A percentile compares a stretch with the other conserved stretches of the same genome.
phyloP scores from a whole-genome alignment of 495 filamentous ascomycete species.

The Aspergillus leporis region DNA sequence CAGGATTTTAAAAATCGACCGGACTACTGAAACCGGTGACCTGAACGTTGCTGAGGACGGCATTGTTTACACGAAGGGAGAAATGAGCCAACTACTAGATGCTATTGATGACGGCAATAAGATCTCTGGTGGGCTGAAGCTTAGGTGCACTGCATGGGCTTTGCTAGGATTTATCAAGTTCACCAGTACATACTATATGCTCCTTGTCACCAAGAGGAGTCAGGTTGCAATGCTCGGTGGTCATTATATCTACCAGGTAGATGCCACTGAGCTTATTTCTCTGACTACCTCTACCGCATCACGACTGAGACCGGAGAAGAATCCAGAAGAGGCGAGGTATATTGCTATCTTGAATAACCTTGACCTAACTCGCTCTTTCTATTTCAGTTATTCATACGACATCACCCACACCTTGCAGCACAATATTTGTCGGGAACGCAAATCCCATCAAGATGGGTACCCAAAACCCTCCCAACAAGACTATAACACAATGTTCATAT shows the following conservation, averaged over 20 bases:
- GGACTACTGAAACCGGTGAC: slow-evolving; percentile 78
- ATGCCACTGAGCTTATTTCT: slow-evolving; percentile 91
- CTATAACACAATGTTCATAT: slow-evolving; percentile 94
- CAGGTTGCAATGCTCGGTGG: slow-evolving; percentile 95
- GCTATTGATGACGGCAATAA: slow-evolving; percentile 97
- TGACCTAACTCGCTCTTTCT: slow-evolving; percentile 87
- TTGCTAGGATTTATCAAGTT: slow-evolving; percentile 93
- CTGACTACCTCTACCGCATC: slow-evolving; percentile 65
- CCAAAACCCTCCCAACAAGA: slow-evolving; percentile 59
- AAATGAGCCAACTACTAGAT: slow-evolving; percentile 90
- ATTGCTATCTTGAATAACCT: slow-evolving; percentile 86
- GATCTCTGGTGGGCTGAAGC: slow-evolving; percentile 83
- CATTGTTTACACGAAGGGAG: slow-evolving; percentile 86
- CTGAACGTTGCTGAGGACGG: slow-evolving; percentile 89
- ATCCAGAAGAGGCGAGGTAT: slow-evolving; percentile 87
- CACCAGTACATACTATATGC: slow-evolving; percentile 96
- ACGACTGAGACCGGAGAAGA: slow-evolving; percentile 72
- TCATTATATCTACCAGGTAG: slow-evolving; percentile 93
- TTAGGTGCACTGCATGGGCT: slow-evolving; percentile 90
- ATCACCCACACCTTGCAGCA: slow-evolving; percentile 90
- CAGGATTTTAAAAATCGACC: slow-evolving; percentile 90
- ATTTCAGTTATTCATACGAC: slow-evolving; percentile 98
- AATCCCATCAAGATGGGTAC: slow-evolving; percentile 62
- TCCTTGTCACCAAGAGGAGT: slow-evolving; percentile 91
- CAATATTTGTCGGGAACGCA: slow-evolving; percentile 83